A percentile compares a stretch with the other conserved stretches of the same genome.
Conservation (phyloP, 1,139 yeast genomes). For the Blastobotrys elegans region DNA sequence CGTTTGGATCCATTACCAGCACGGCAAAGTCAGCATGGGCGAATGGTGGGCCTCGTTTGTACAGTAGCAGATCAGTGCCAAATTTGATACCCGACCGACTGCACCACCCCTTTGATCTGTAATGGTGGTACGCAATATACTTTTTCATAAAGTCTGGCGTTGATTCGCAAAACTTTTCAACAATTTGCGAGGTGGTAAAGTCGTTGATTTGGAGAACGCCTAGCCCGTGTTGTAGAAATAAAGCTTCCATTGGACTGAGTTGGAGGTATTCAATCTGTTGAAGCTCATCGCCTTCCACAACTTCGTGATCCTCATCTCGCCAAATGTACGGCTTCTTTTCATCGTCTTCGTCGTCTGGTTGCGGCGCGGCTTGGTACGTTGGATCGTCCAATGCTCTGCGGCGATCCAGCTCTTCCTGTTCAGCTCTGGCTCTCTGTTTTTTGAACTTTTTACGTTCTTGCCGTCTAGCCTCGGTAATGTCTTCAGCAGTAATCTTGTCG, state of each 20-base stretch:
- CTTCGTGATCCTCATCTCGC: constrained; percentile 23
- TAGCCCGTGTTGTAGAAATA: constrained; percentile 58
- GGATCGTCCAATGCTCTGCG: constrained; percentile 23
- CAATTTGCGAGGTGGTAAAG: constrained; percentile 15
- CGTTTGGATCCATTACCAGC: constrained; percentile 40
- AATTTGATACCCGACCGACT: constrained; percentile 87
- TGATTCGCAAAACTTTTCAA: constrained; percentile 14
- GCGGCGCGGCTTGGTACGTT: constrained; percentile 2
- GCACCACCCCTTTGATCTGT: constrained; percentile 91
- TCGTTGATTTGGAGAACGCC: constrained; percentile 36
- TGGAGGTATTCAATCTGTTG: constrained; percentile 61
- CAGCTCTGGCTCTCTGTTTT: constrained; percentile 41
- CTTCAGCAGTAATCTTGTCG: constrained; percentile 50
- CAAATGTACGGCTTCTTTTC: constrained; percentile 15
- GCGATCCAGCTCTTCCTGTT: constrained; percentile 31
- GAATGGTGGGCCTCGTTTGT: constrained; percentile 91
- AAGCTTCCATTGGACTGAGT: constrained; percentile 68
- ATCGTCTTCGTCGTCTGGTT: constrained; percentile 14
- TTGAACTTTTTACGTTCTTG: constrained; percentile 71
- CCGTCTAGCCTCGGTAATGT: constrained; percentile 68
- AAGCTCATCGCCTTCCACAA: constrained; percentile 39
- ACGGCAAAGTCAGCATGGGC: constrained; percentile 85
- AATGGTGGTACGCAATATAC: constrained; percentile 81
- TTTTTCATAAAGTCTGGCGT: constrained; percentile 32
- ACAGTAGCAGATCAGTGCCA: constrained; percentile 76